These are phyloP conservation scores for Arthrobotrys conoides DNA, from an alignment of 2,329 filamentous ascomycete genomes.

Conservation along the genomic window DNA sequence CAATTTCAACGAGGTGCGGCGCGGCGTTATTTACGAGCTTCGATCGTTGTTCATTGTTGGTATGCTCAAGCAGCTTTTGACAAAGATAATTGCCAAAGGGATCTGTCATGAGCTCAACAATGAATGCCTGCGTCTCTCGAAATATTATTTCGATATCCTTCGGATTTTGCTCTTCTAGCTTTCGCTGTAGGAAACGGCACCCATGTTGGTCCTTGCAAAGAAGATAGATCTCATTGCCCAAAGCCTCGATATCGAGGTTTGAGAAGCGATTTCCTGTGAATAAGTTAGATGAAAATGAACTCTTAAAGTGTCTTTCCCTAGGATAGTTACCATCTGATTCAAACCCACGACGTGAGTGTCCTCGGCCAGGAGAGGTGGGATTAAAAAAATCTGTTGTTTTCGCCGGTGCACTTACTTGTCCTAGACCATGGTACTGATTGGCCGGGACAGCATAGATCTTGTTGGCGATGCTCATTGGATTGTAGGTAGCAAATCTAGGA, in stretches of 20 bases:
- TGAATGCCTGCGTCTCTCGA: conserved; percentile 90
- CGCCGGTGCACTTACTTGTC: conserved; percentile 35
- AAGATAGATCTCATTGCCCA: conserved; percentile 85
- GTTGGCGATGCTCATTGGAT: conserved; percentile 63
- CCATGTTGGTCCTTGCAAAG: conserved; percentile 98
- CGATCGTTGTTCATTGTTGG: conserved; percentile 94
- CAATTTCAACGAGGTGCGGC: conserved; percentile 89
- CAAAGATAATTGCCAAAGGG: conserved; percentile 99
- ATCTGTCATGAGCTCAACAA: conserved; percentile 98
- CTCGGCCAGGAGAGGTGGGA: conserved; percentile 49
- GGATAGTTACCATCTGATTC: conserved; percentile 36
- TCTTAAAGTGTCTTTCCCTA: conserved; percentile 55
- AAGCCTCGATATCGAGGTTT: conserved; percentile 84
- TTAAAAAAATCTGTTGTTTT: conserved; percentile 51
- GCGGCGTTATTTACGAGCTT: conserved; percentile 91
- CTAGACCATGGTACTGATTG: conserved; percentile 62
- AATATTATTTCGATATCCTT: conserved; percentile 94
- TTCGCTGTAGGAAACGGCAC: conserved; percentile 96
- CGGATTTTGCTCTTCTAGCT: conserved; percentile 88
- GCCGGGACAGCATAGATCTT: conserved; percentile 61
- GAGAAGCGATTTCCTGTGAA: conserved; percentile 77
- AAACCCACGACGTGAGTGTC: conserved; percentile 59
- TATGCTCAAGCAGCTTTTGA: conserved; percentile 96
- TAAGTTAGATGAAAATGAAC: conserved; percentile 64
- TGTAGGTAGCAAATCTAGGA: conserved; percentile 63